Evolutionary conservation across 169 alveolate species (phyloP).

Genomic region (Besnoitia besnoiti): DNA sequence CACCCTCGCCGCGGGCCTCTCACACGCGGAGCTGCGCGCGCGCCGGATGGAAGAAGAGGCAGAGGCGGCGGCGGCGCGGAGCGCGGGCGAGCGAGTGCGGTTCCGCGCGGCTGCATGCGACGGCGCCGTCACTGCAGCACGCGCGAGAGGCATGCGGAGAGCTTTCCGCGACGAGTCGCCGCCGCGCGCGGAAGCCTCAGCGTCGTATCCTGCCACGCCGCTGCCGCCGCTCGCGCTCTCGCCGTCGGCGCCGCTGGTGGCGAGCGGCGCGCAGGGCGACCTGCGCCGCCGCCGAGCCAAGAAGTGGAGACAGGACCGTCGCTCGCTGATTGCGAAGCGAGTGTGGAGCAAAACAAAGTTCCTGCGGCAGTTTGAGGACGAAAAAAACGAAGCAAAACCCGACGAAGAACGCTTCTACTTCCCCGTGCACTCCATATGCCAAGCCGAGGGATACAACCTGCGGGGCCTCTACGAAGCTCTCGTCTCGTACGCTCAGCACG

Average conservation of each 20-base stretch:
- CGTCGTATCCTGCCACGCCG: no score
- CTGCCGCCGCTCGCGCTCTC: background rate
- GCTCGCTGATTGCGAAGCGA: background rate
- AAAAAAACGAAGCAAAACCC: background rate
- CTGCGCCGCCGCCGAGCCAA: background rate
- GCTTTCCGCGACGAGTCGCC: background rate
- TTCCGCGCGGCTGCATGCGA: no score
- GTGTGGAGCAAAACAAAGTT: constrained; percentile 5
- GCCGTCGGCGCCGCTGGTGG: background rate
- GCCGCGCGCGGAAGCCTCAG: no score
- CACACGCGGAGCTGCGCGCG: no score
- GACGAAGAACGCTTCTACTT: constrained; percentile 9
- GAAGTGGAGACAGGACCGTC: background rate
- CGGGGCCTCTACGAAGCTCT: background rate
- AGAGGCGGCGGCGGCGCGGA: no score
- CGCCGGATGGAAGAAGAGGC: no score
- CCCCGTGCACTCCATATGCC: constrained; percentile 33
- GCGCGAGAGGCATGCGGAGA: background rate
- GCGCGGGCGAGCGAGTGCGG: no score
- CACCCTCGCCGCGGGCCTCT: no score
- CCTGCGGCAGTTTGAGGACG: constrained; percentile 22
- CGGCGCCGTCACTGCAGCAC: no score
- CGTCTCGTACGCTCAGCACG: background rate
- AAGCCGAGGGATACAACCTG: constrained; percentile 28
- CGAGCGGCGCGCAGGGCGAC: background rate